Evolutionary conservation across 306 rosid species (phyloP).

Genomic region (Trichosanthes cucumerina): DNA sequence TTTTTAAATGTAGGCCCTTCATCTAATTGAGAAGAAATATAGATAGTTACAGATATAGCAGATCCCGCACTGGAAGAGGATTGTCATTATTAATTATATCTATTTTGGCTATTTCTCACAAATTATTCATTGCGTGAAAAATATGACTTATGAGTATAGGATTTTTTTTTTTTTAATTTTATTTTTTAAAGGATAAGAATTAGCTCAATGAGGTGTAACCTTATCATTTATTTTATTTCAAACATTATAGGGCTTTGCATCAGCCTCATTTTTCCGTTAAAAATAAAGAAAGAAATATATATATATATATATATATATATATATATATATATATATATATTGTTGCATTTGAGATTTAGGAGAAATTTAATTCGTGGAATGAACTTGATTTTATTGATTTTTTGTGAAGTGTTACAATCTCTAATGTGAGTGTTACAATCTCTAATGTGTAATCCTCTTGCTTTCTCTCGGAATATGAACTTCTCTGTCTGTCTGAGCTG

Average conservation of each 20-base stretch:
- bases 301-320: not conserved
- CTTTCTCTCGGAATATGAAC: too few relatives aligned
- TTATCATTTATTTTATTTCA: not conserved
- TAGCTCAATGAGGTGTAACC: not conserved
- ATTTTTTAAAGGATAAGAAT: not conserved
- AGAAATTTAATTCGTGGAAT: too few relatives aligned
- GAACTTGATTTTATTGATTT: too few relatives aligned
- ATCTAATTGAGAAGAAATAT: not conserved
- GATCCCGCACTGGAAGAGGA: not conserved
- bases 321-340: not conserved
- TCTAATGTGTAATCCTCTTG: too few relatives aligned
- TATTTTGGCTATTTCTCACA: not conserved
- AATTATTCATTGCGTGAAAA: not conserved
- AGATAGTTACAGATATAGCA: too few relatives aligned
- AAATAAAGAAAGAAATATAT: not conserved
- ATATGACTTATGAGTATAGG: too few relatives aligned
- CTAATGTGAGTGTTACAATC: too few relatives aligned
- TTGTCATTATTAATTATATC: not conserved
- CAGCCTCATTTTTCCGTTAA: too few relatives aligned
- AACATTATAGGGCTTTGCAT: not conserved
- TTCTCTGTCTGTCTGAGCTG: too few relatives aligned
- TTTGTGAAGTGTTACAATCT: too few relatives aligned
- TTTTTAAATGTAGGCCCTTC: not conserved
- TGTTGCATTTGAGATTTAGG: too few relatives aligned
- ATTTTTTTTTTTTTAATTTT: not conserved